These are phyloP conservation scores for Oldenlandia corymbosa DNA, from an alignment of 257 asterid species.

Conservation along the genomic window DNA sequence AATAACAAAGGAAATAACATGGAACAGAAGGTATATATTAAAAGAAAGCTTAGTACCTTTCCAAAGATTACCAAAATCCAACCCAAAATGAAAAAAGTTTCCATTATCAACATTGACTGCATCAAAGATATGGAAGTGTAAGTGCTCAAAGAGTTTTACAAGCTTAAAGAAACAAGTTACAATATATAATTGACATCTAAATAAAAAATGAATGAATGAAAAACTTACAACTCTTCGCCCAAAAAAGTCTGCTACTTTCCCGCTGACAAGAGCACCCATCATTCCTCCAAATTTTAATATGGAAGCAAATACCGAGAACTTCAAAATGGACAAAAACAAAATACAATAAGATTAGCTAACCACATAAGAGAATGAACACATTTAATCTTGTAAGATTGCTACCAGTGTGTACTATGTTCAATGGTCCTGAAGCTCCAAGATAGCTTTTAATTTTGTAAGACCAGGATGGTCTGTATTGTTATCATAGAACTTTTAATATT, in stretches of 20 bases:
- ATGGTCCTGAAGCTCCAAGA: not conserved
- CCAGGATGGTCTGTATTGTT: not conserved
- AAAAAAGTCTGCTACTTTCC: slow-evolving; percentile 19
- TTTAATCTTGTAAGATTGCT: not conserved
- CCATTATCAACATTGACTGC: slow-evolving; percentile 26
- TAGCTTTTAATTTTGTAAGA: not conserved
- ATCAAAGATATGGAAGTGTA: not conserved
- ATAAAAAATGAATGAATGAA: not conserved
- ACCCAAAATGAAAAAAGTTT: slow-evolving; percentile 15
- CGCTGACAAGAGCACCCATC: slow-evolving; percentile 21
- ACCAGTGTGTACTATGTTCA: not conserved
- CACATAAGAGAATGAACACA: not conserved
- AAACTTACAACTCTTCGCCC: slow-evolving; percentile 25
- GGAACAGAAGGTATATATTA: not conserved
- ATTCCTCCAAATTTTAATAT: slow-evolving; percentile 23
- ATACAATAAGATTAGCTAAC: slow-evolving; percentile 2
- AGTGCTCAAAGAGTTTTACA: not conserved
- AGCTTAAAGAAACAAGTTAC: not conserved
- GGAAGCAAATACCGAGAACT: slow-evolving; percentile 22
- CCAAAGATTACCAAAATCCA: slow-evolving; percentile 17
- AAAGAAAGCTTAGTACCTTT: slow-evolving; percentile 12
- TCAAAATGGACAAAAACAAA: not conserved
- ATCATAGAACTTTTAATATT: not conserved
- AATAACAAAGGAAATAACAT: not conserved
- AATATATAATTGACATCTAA: not conserved